phyloP scores from a whole-genome alignment of 495 filamentous ascomycete species.

The Cercophora scortea region DNA sequence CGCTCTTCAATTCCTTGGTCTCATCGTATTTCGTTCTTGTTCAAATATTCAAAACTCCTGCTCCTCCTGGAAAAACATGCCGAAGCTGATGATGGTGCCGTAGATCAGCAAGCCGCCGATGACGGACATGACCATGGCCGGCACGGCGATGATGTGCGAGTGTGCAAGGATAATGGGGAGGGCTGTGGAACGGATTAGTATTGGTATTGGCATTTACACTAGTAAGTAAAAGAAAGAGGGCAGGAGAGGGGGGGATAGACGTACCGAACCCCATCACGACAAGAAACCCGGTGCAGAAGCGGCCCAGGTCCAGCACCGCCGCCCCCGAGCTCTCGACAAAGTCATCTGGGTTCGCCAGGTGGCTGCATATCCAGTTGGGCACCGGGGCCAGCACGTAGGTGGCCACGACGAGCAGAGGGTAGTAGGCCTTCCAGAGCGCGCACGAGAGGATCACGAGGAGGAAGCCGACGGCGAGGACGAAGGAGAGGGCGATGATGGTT shows the following conservation, averaged over 20 bases:
- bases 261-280: conserved; percentile 97
- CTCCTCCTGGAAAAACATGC: conserved; percentile 96
- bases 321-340: conserved; percentile 81
- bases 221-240: too few relatives aligned
- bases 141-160: conserved; percentile 63
- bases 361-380: conserved; percentile 89
- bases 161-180: conserved; percentile 88
- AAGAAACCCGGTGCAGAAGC: conserved; percentile 91
- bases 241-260: conserved; percentile 22
- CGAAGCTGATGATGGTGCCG: conserved; percentile 94
- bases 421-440: conserved; percentile 88
- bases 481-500: conserved; percentile 97
- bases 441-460: conserved; percentile 97
- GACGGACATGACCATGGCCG: conserved; percentile 95
- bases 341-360: conserved; percentile 89
- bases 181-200: conserved; percentile 46
- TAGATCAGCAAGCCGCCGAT: conserved; percentile 91
- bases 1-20: too few relatives aligned
- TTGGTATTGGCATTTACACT: too few relatives aligned
- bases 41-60: conserved; percentile 55
- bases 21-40: too few relatives aligned
- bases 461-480: conserved; percentile 98
- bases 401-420: conserved; percentile 86
- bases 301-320: conserved; percentile 80
- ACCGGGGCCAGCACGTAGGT: conserved; percentile 91